phyloP scores from a whole-genome alignment of 306 rosid species.

The Begonia loranthoides region DNA sequence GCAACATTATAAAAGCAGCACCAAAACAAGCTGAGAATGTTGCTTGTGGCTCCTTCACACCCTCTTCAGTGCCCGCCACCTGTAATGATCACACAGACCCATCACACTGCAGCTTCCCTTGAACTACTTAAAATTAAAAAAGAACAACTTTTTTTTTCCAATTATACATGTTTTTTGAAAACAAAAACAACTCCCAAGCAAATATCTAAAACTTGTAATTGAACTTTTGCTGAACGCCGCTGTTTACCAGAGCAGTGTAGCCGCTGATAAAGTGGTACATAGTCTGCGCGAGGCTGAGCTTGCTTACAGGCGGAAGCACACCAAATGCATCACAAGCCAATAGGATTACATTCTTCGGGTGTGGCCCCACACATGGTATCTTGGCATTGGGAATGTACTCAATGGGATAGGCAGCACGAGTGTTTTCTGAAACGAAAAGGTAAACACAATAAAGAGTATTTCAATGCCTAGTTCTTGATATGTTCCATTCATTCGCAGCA shows the following conservation, averaged over 20 bases:
- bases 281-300: conserved; percentile 72
- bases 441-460: too few relatives aligned
- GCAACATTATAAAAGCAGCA: conserved; percentile 84
- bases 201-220: neutral
- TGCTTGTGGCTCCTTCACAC: conserved; percentile 77
- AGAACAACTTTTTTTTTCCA: too few relatives aligned
- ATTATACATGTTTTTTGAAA: too few relatives aligned
- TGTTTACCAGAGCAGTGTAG: conserved; percentile 73
- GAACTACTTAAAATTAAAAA: too few relatives aligned
- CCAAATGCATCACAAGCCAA: conserved; percentile 94
- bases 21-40: conserved; percentile 95
- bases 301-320: conserved; percentile 89
- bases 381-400: conserved; percentile 81
- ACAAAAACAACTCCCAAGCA: neutral
- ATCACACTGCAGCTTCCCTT: neutral
- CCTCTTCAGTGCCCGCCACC: conserved; percentile 95
- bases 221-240: neutral
- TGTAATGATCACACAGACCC: conserved; percentile 3
- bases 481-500: too few relatives aligned
- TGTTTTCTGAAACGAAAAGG: conserved; percentile 45
- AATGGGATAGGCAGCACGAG: conserved; percentile 84
- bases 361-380: conserved; percentile 85
- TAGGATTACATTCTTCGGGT: conserved; percentile 80
- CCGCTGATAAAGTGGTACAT: conserved; percentile 97
- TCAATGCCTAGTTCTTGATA: too few relatives aligned